Percentiles rank a stretch among this genome's conserved stretches.
These are phyloP conservation scores for Amanita muscaria DNA, from an alignment of 768 basidiomycete genomes.

Conservation along the genomic window DNA sequence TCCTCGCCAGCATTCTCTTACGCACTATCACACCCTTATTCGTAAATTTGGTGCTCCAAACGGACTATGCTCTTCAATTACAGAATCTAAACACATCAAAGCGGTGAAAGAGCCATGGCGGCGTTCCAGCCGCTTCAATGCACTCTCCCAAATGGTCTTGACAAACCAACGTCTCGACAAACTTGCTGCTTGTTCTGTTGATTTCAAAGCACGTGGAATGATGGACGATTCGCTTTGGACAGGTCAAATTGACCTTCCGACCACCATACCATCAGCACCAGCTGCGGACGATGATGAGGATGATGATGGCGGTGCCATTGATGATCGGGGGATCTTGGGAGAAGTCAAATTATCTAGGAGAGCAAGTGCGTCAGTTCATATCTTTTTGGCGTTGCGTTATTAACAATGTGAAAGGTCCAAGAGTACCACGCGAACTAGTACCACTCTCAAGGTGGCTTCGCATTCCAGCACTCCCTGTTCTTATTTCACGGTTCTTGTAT, in stretches of 20 bases:
- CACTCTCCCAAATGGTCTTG: not conserved
- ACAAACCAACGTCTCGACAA: not conserved
- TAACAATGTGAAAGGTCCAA: not conserved
- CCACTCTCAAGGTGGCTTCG: not conserved
- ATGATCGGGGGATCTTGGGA: not conserved
- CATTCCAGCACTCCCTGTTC: not conserved
- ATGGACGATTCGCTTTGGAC: not conserved
- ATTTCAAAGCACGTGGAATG: not conserved
- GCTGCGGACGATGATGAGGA: not conserved
- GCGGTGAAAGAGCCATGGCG: conserved; percentile 27
- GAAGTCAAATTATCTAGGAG: not conserved
- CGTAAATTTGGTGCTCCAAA: conserved; percentile 23
- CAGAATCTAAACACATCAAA: conserved; percentile 26
- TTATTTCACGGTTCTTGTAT: not conserved
- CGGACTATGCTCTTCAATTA: conserved; percentile 29
- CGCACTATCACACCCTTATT: conserved; percentile 21
- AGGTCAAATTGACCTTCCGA: too few species aligned
- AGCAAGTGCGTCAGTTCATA: not conserved
- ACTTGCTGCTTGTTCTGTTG: not conserved
- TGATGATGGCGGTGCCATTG: not conserved
- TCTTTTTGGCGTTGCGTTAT: not conserved
- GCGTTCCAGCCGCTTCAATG: not conserved
- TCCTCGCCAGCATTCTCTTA: conserved; percentile 24
- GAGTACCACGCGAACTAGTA: not conserved
- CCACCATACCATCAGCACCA: not conserved